These are phyloP conservation scores for Ophiostoma sp. DNA, from an alignment of 2,329 filamentous ascomycete species.

Conservation along the genomic window DNA sequence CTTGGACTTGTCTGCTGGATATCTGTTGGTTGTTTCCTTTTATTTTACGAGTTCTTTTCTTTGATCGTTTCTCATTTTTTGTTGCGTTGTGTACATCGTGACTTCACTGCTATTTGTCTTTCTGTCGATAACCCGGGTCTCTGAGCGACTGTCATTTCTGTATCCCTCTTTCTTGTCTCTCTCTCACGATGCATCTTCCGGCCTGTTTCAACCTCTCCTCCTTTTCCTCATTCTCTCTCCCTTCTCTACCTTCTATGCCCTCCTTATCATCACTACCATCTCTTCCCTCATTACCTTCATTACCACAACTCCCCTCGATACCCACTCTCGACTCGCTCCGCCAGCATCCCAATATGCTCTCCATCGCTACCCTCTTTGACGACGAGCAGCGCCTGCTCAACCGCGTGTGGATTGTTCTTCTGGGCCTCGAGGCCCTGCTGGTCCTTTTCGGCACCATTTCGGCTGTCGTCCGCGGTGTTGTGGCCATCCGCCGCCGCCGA, in stretches of 20 bases:
- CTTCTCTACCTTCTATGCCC: background rate
- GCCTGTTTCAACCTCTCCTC: slow-evolving; percentile 11
- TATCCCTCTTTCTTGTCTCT: background rate
- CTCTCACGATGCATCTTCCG: slow-evolving; percentile 13
- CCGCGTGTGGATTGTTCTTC: slow-evolving; percentile 36
- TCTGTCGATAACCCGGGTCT: background rate
- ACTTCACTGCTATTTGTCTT: background rate
- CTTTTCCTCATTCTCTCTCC: background rate
- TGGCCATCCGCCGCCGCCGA: slow-evolving; percentile 20
- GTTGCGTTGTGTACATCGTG: slow-evolving; percentile 4
- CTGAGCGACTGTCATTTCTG: background rate
- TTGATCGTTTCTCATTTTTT: slow-evolving; percentile 12
- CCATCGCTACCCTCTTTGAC: slow-evolving; percentile 30
- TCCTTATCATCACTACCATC: background rate
- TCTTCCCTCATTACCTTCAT: background rate
- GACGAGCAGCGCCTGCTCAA: slow-evolving; percentile 37
- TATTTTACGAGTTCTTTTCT: background rate
- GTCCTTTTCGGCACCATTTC: slow-evolving; percentile 30
- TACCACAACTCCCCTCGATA: background rate
- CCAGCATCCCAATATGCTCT: slow-evolving; percentile 27
- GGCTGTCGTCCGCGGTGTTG: slow-evolving; percentile 22
- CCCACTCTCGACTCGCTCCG: slow-evolving; percentile 10
- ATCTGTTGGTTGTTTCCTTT: background rate
- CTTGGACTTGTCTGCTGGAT: background rate
- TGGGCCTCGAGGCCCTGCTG: slow-evolving; percentile 36